Base-by-base conservation (phyloP, 495 filamentous ascomycete species). In the Friedmanniomyces simplex region DNA sequence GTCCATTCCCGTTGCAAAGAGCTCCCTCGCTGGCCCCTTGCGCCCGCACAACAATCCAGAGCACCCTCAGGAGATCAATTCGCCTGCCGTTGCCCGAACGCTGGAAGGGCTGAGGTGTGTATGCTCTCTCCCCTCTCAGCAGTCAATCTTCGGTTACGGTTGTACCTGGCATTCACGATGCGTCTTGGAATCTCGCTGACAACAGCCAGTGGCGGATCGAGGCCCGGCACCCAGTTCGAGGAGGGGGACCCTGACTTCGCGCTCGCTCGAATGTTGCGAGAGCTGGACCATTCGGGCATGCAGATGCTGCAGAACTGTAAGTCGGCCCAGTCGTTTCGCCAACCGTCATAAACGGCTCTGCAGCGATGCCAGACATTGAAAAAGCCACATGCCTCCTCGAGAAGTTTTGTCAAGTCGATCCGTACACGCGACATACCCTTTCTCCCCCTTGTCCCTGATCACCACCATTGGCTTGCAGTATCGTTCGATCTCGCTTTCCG, bases 81-180 rank as follows among this genome's bases (percentile, higher is more conserved):
- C 51, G 55, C 55, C 55, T 58, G 18, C 50, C 16, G 20, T 52
- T 56, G 60, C 55, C 50, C n/a, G 46, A 16, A 26, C 21, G 22
- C n/a, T 49, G 20, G 25, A 18, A 21, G 21, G 14, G 26, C 11
- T 43, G 39, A 18, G 41, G 53, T 18, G 46, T 49, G 49, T n/a
- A n/a, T n/a, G n/a, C n/a, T n/a, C n/a, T n/a, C n/a, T n/a, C n/a
- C 46, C 51, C 45, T 10, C 16, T 53, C 22, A 39, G 21, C 41
- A 11, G n/a, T 41, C 37, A 55, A 14, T n/a, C 20, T 25, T 52
- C 56, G 55, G 60, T 41, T 63, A 49, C 57, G 52, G 32, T 60
- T 56, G 60, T 63, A 59, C 60, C 60, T 63, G 60, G 53, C 60
- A 63, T 63, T 48, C 49, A 46, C 20, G 46, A 18, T 53, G 55